Evolutionary conservation across 306 rosid species (phyloP).

Genomic region (Ormosia semicastrata): DNA sequence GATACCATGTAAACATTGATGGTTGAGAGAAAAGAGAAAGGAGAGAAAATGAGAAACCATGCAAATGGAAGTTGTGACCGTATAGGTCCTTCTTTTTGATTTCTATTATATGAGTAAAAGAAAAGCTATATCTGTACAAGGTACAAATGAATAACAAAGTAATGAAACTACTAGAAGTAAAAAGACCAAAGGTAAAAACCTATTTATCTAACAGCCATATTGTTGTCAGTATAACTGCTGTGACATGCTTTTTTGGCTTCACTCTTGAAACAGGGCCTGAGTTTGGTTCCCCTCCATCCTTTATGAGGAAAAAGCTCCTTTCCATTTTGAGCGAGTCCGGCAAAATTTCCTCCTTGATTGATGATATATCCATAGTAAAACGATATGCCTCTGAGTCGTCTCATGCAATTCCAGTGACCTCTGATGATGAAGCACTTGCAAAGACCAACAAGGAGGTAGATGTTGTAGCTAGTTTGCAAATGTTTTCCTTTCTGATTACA

Average conservation of each 20-base stretch:
- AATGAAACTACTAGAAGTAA: no score
- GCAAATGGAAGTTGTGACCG: no score
- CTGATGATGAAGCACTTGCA: conserved; percentile 86
- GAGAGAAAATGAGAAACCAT: no score
- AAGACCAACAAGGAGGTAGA: conserved; percentile 78
- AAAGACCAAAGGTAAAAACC: no score
- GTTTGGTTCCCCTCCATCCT: conserved; percentile 82
- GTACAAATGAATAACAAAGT: no score
- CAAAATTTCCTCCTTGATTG: conserved; percentile 72
- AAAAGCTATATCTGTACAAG: no score
- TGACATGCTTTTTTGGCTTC: conserved; percentile 20
- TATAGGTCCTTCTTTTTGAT: no score
- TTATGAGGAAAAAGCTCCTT: conserved; percentile 69
- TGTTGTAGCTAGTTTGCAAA: not conserved
- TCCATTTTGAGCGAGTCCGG: conserved; percentile 72
- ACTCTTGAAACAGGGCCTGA: conserved; percentile 72
- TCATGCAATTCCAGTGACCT: conserved; percentile 73
- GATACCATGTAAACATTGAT: no score
- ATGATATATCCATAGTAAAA: conserved; percentile 75
- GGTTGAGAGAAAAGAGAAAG: no score
- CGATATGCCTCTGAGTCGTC: conserved; percentile 78
- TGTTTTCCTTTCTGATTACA: not conserved
- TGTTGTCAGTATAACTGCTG: conserved; percentile 12
- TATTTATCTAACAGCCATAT: no score
- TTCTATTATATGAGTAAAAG: no score